Evolutionary conservation across 768 basidiomycete species (phyloP), one percentile per base, ranked within the genome.

Genomic region (Boletus pseudopeckii): DNA sequence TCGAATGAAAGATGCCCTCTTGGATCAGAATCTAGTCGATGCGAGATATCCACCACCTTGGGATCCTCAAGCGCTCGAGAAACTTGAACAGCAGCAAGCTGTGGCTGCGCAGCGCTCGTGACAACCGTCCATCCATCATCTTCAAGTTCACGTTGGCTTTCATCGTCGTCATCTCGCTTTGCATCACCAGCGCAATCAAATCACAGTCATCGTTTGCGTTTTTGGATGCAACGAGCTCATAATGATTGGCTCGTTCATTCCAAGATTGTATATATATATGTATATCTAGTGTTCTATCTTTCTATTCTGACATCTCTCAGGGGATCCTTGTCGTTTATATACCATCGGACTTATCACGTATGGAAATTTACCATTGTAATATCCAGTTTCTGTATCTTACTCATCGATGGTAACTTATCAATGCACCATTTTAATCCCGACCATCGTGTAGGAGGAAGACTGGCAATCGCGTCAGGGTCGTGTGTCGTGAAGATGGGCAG

Each of bases 11-110:
- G 89, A 92, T 62, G 90, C 87, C 1, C 80, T 84, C 18, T 83
- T 86, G 4, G 90, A 92, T 67, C 80, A 86, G 73, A 92, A 91
- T 60, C 77, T 92, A 26, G 85, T 82, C 41, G 90, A 92, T 61
- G 78, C 81, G 15, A 77, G 88, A 39, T 73, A 74, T 53, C 89
- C 88, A 11, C 82, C 88, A 1, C 88, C 90, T 33, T 86, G 84
- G 84, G 84, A 85, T 55, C 78, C 72, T 38, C 80, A 77, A 60
- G 70, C 68, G 10, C 57, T 70, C 13, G 68, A 71, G 51, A 63
- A 55, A 38, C 37, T 71, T 28, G 48, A 71, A 43, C 65, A 69
- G 14, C 62, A 69, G 50, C 68, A 43, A 55, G 57, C 61, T 53
- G 55, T 36, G 26, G 48, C 54, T 54, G 28, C 51, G 17, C 42